These are phyloP conservation scores for Ogataea methylovora DNA, from an alignment of 805 yeast species.

Conservation along the genomic window DNA sequence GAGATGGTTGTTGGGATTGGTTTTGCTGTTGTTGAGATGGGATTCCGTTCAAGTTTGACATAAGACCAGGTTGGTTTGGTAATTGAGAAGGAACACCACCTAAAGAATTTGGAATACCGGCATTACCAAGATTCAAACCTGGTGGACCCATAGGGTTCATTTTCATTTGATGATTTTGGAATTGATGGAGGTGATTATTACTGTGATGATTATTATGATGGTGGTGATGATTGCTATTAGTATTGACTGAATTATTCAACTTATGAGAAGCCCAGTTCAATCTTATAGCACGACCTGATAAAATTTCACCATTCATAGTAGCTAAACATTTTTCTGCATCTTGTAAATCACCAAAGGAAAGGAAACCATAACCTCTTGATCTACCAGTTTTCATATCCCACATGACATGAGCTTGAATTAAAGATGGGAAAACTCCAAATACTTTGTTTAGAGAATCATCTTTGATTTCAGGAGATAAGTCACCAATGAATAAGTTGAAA, in stretches of 20 bases:
- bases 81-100: background rate
- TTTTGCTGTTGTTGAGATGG: constrained; percentile 12
- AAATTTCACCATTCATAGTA: constrained; percentile 64
- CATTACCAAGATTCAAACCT: constrained; percentile 7
- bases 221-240: background rate
- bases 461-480: constrained; percentile 71
- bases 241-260: constrained; percentile 26
- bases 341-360: constrained; percentile 54
- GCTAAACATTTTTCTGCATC: constrained; percentile 73
- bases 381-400: constrained; percentile 96
- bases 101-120: background rate
- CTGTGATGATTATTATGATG: constrained; percentile 6
- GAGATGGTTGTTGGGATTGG: constrained; percentile 10
- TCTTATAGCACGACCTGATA: constrained; percentile 72
- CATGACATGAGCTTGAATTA: constrained; percentile 86
- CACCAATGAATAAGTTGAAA: constrained; percentile 80
- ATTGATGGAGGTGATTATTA: constrained; percentile 1
- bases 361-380: constrained; percentile 89
- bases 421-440: constrained; percentile 49
- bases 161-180: background rate
- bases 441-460: constrained; percentile 60
- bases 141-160: constrained; percentile 5
- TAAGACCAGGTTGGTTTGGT: background rate
- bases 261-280: constrained; percentile 86
- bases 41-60: no score